Base-by-base conservation (phyloP, 1,284 basidiomycete genomes). In the Tylopilus orsonianus region DNA sequence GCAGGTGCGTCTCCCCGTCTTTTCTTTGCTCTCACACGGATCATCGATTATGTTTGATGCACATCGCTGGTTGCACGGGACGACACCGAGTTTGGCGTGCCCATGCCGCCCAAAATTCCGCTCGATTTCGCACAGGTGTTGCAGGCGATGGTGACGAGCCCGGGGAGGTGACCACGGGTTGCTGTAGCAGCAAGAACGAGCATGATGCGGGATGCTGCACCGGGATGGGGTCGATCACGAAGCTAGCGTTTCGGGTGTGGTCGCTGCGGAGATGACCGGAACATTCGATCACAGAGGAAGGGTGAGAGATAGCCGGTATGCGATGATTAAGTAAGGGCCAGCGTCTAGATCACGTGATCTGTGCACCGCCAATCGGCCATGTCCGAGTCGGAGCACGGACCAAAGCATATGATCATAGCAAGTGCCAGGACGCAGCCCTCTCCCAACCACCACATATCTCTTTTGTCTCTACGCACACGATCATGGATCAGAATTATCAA, bases 121-220 rank as follows among this genome's bases (percentile, higher is more conserved):
- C 71, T 88, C 2, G 86, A 90, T 50, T 90, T 90, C 56, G 73
- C 77, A 13, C 86, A 90, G 62, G 76, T 90, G 2, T 61, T 89
- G 41, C 87, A 89, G 61, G 87, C 83, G 12, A 87, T 79, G 10
- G 78, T 78, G 13, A 75, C 80, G 8, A 79, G 76, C 49, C 84
- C 83, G 12, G 60, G 65, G 6, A 59, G 66, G 20, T 57, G 66
- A n/a, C 55, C 56, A 24, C 66, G 48, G 8, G 46, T 39, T 2
- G 44, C 33, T 7, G 30, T 46, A 26, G 46, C 30, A 4, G 2
- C 26, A 3, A 45, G 56, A 7, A 13, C 14, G 7, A 49, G 48
- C 3, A n/a, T 14, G 26, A 43, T 23, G 14, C 40, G 29, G 29
- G 47, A 46, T 19, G 5, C 30, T 8, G 10, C 27, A 8, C 6